Evolutionary conservation across 1,284 basidiomycete genomes (phyloP).

Genomic region (Ceratobasidium theobromae): DNA sequence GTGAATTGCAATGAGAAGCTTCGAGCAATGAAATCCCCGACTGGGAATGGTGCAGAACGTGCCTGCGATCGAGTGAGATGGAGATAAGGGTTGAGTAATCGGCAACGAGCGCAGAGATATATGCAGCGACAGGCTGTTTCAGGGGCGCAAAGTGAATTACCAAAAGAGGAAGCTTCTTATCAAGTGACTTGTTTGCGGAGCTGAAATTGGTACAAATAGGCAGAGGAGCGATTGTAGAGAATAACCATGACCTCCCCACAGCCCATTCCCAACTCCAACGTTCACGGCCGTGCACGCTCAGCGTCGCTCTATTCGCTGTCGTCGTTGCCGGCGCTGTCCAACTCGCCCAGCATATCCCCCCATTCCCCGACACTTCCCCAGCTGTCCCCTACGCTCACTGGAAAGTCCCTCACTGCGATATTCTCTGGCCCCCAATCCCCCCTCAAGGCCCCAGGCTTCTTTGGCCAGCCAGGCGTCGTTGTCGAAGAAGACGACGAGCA

Average conservation of each 20-base stretch:
- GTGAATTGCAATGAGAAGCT: background rate
- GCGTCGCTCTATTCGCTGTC: slow-evolving; percentile 21
- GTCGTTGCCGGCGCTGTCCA: slow-evolving; percentile 12
- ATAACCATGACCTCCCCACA: slow-evolving; percentile 8
- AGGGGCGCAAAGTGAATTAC: slow-evolving; percentile 9
- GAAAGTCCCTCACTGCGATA: slow-evolving; percentile 21
- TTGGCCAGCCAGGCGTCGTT: background rate
- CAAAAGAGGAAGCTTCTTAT: slow-evolving; percentile 1
- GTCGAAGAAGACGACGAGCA: slow-evolving; percentile 31
- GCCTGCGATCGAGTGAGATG: too few species aligned
- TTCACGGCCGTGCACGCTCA: slow-evolving; percentile 1
- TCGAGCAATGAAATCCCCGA: background rate
- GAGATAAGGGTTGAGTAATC: too few species aligned
- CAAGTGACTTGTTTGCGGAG: background rate
- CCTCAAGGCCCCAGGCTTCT: slow-evolving; percentile 11
- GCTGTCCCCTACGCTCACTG: slow-evolving; percentile 22
- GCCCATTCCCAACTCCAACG: background rate
- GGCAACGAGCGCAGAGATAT: too few species aligned
- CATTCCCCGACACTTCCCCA: slow-evolving; percentile 24
- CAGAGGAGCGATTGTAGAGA: too few species aligned
- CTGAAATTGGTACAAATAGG: slow-evolving; percentile 19
- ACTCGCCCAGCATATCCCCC: slow-evolving; percentile 12
- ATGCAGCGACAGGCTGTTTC: background rate
- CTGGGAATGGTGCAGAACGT: background rate
- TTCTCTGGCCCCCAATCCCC: slow-evolving; percentile 27